Evolutionary conservation across 345 rosid genomes (phyloP).

Genomic region (Populus pruinosa): DNA sequence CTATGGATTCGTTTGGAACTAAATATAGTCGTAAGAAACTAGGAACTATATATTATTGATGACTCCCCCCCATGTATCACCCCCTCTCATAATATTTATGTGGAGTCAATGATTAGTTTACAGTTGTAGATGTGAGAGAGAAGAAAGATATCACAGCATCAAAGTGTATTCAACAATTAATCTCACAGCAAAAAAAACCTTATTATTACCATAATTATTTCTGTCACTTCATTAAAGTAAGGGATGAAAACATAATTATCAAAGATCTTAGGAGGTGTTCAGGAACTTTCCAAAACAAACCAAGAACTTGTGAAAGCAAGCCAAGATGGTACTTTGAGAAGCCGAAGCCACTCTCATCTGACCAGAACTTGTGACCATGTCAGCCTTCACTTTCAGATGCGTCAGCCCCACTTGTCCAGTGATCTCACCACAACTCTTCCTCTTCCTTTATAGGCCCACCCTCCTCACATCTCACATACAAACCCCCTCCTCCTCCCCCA

Average conservation of each 20-base stretch:
- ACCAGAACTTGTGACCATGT: constrained; percentile 46
- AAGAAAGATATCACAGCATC: too few species aligned
- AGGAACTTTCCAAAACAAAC: constrained; percentile 21
- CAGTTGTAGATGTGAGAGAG: neutral
- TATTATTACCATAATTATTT: neutral
- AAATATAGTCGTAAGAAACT: neutral
- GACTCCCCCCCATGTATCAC: too few species aligned
- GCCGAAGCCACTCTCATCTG: constrained; percentile 34
- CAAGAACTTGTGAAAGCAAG: constrained; percentile 9
- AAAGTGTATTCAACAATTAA: neutral
- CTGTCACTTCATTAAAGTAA: neutral
- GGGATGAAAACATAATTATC: constrained; percentile 4
- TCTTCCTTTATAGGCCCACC: constrained; percentile 19
- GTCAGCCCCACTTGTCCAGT: constrained; percentile 33
- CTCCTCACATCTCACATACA: neutral
- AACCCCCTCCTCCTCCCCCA: neutral
- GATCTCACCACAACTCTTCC: constrained; percentile 22
- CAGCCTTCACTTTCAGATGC: constrained; percentile 44
- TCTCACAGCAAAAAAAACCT: neutral
- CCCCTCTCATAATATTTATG: too few species aligned
- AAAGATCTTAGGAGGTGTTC: neutral
- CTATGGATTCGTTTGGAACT: neutral
- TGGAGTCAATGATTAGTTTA: neutral
- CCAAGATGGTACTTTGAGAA: constrained; percentile 26
- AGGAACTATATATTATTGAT: neutral